Evolutionary conservation across 805 yeast genomes (phyloP).

Genomic region (Wickerhamiella occidentalis): DNA sequence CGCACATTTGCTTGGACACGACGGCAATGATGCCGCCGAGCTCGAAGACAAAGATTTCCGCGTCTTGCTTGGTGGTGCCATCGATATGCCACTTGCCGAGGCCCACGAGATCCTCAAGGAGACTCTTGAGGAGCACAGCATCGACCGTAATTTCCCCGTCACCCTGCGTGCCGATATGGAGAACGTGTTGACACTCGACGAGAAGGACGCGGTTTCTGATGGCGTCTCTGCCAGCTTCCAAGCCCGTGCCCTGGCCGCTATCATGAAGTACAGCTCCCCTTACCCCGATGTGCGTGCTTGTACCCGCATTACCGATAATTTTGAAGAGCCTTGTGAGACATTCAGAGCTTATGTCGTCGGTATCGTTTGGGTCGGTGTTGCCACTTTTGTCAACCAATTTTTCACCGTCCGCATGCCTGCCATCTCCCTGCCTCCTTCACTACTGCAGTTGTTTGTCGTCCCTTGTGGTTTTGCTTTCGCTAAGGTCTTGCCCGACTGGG

Average conservation of each 20-base stretch:
- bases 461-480: constrained; percentile 44
- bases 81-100: not conserved
- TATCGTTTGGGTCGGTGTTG: constrained; percentile 40
- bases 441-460: constrained; percentile 47
- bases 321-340: constrained; percentile 34
- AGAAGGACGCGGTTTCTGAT: not conserved
- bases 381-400: constrained; percentile 44
- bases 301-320: constrained; percentile 40
- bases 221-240: constrained; percentile 1
- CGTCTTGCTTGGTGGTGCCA: not conserved
- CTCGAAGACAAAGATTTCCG: constrained; percentile 3
- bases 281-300: constrained; percentile 51
- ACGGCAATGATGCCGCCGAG: not conserved
- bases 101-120: not conserved
- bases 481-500: constrained; percentile 36
- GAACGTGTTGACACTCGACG: not conserved
- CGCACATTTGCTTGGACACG: constrained; percentile 2
- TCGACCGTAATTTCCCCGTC: constrained; percentile 10
- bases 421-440: constrained; percentile 37
- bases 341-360: constrained; percentile 41
- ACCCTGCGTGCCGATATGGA: constrained; percentile 1
- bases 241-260: constrained; percentile 33
- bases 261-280: constrained; percentile 36
- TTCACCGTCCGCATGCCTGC: constrained; percentile 47
- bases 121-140: constrained; percentile 3